Evolutionary conservation across 805 yeast genomes (phyloP), one percentile per base, ranked within the genome.

Genomic region (Nakazawaea pomicola): DNA sequence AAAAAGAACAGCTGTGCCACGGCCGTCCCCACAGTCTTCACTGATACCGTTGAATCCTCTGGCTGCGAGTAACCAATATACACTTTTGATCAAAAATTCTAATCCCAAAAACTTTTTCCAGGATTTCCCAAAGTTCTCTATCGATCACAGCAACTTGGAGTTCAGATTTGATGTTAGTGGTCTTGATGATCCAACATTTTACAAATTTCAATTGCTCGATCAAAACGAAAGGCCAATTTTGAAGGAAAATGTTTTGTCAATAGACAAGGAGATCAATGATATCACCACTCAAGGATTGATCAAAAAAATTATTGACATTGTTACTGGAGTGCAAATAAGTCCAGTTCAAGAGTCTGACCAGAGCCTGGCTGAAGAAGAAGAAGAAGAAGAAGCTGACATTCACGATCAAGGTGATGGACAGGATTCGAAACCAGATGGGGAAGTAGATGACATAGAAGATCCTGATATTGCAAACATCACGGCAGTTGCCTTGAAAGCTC

Each of bases 401-500:
- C 28, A 28, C 9, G 37, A 24, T 12, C 18, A 38, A 38, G 20
- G 21, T 11, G 31, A 35, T 14, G 31, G 12, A 25, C 14, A 25
- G 16, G 29, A 24, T 18, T n/a, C n/a, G n/a, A n/a, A n/a, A n/a
- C n/a, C n/a, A n/a, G n/a, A n/a, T n/a, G n/a, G n/a, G n/a, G n/a
- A n/a, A n/a, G n/a, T n/a, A 28, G 15, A 28, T n/a, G 4, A 28
- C 6, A 16, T n/a, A 28, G 30, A 25, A 27, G 35, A 11, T 12
- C 17, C 36, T 9, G 45, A 41, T 27, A 36, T 42, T 17, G 38
- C 38, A 2, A 33, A 42, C 6, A 37, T 41, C 25, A 27, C 45
- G 6, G 41, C 40, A 7, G 37, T 36, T 20, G 41, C 41, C 10
- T 30, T 40, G 18, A 37, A 36, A 31, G 45, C 41, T 6, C 40